phyloP scores from a whole-genome alignment of 2,329 filamentous ascomycete species.

The Lomentospora prolificans region DNA sequence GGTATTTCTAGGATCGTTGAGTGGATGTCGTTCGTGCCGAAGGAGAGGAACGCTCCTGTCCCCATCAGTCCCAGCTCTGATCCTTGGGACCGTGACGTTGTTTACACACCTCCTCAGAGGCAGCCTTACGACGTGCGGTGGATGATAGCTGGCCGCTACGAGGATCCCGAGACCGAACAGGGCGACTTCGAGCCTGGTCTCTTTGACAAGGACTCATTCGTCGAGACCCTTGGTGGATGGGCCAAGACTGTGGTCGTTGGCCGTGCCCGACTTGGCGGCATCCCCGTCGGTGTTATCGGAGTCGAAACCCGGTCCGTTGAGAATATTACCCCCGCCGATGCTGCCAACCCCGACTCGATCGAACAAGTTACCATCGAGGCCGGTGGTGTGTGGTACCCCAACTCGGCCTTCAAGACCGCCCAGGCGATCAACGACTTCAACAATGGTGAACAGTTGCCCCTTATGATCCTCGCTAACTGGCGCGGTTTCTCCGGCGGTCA shows the following conservation, averaged over 20 bases:
- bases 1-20: slow-evolving; percentile 96
- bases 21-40: slow-evolving; percentile 95
- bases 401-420: slow-evolving; percentile 98
- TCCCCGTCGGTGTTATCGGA: slow-evolving; percentile 95
- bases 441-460: slow-evolving; percentile 90
- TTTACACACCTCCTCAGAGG: slow-evolving; percentile 72
- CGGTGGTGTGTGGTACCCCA: slow-evolving; percentile 98
- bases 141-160: slow-evolving; percentile 71
- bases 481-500: slow-evolving; percentile 99
- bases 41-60: slow-evolving; percentile 86
- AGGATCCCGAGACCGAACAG: slow-evolving; percentile 52
- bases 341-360: slow-evolving; percentile 95
- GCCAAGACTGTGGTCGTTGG: slow-evolving; percentile 93
- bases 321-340: slow-evolving; percentile 93
- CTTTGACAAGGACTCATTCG: slow-evolving; percentile 94
- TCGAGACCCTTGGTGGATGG: slow-evolving; percentile 94
- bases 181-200: slow-evolving; percentile 70
- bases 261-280: slow-evolving; percentile 90
- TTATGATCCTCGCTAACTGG: slow-evolving; percentile 99
- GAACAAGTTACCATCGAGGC: slow-evolving; percentile 92
- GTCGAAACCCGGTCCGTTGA: slow-evolving; percentile 94
- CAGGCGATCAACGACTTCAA: slow-evolving; percentile 99
- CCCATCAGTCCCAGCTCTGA: slow-evolving; percentile 84
- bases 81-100: slow-evolving; percentile 84
- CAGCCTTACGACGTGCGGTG: slow-evolving; percentile 87